These are phyloP conservation scores for Hypocrella siamensis DNA, from an alignment of 2,329 filamentous ascomycete genomes.

Conservation along the genomic window DNA sequence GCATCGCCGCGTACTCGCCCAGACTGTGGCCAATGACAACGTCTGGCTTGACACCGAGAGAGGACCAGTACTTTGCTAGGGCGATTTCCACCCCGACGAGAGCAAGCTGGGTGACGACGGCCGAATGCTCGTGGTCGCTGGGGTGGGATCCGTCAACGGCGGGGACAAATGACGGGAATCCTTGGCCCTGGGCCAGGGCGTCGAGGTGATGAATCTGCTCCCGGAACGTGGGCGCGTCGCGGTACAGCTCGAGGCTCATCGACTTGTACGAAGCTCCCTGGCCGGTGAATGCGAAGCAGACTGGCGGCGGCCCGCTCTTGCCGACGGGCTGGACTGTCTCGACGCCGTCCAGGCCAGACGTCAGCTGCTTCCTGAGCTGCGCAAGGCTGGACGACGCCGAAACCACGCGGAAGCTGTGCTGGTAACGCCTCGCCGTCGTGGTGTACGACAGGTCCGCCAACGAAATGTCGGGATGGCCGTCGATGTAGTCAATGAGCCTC, in stretches of 20 bases:
- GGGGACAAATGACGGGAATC: conserved; percentile 29
- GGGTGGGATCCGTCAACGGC: conserved; percentile 33
- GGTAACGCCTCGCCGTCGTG: conserved; percentile 47
- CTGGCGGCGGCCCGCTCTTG: conserved; percentile 5
- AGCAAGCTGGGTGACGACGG: conserved; percentile 19
- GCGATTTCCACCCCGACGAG: conserved; percentile 32
- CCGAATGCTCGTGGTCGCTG: conserved; percentile 25
- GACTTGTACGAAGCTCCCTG: conserved; percentile 40
- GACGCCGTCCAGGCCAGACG: background rate
- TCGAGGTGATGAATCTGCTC: background rate
- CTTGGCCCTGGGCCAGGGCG: conserved; percentile 7
- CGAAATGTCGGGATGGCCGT: conserved; percentile 13
- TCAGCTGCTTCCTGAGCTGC: background rate
- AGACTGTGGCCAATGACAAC: conserved; percentile 43
- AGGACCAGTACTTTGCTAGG: conserved; percentile 36
- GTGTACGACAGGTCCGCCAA: conserved; percentile 47
- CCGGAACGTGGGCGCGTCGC: background rate
- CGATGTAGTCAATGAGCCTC: background rate
- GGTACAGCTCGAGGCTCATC: conserved; percentile 33
- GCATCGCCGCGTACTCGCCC: conserved; percentile 27
- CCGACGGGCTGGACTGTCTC: background rate
- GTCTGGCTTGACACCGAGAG: conserved; percentile 34
- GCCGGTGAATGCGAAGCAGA: conserved; percentile 38
- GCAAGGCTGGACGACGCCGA: conserved; percentile 20
- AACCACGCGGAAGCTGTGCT: conserved; percentile 40